Base-by-base conservation (phyloP, 306 rosid species). In the Fagus sylvatica region DNA sequence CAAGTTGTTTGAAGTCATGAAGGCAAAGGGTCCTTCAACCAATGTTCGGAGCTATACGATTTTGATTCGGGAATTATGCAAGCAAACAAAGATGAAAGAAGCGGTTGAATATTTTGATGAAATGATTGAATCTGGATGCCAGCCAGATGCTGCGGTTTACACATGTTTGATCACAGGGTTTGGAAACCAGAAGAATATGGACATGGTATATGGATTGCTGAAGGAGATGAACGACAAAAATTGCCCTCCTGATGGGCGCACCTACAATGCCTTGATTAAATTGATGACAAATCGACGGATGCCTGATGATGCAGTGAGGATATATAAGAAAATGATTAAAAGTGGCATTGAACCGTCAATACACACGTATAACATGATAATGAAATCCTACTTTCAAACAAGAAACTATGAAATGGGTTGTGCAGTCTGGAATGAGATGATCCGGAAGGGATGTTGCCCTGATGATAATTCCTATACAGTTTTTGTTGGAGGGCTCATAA, bases 1-100 rank as follows among this genome's bases (percentile, higher is more conserved):
- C 85, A 95, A 91, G 84, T 81, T 93, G 77, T 92, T 91, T 84
- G 93, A 88, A 87, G 84, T 93, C 80, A 95, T 95, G 98, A 92
- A 87, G 60, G 93, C 90, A 80, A 93, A 88, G 84, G 97, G 98
- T 49, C 98, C 96, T 4, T 72, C 53, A 4, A 97, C 97, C 6
- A 84, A 91, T 11, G 85, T 84, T 69, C 88, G 88, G 43, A 93
- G 90, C 79, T 93, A 91, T 81, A 88, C 87, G 22, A 85, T 90
- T 84, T 57, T 93, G 79, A 85, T 93, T 73, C 93, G 87, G 30
- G 84, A 89, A 78, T 87, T 91, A 69, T 88, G 94, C 85, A 93
- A 93, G 78, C 97, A 85, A 68, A 79, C 66, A 48, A 86, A 82
- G 87, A 88, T 90, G 96, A 64, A 80, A 53, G 93, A 93, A 85